Evolutionary conservation across 306 rosid genomes (phyloP), one percentile per base, ranked within the genome.

Genomic region (Quercus alba): DNA sequence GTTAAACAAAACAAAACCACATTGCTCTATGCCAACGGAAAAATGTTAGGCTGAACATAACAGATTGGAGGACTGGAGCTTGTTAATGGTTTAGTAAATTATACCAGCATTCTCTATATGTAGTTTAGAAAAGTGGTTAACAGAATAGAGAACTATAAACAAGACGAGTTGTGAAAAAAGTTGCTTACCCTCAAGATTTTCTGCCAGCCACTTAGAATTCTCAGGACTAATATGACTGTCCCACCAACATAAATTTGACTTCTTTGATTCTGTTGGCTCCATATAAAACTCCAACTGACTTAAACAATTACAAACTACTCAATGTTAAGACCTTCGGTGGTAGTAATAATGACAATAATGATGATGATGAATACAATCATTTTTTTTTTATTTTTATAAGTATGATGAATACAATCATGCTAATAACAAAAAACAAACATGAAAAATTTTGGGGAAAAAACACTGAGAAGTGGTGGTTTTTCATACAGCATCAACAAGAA

Each of bases 151-250:
- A 15, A 26, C 70, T 69, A 66, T 30, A 73, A 63, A 30, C 54
- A 1, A 73, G 51, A 33, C 2, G 20, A n/a, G 35, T 31, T 23
- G 31, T 11, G 26, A 52, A 19, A 54, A 31, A 35, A 35, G 11
- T 41, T 56, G 15, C 77, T 58, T 73, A 81, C 87, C 82, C 55
- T 61, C 71, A 21, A 84, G 82, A 74, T 81, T 84, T 41, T 77
- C 80, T 1, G 77, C 80, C 46, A 84, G 74, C 85, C 82, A 77
- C 70, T 58, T 26, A 15, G 82, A 73, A 26, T 62, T 57, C 3
- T 73, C 67, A 13, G 76, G 70, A 68, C 30, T 30, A 14, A n/a
- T 52, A 28, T 4, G 6, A 20, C 49, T 72, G 41, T 70, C 84
- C 75, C 46, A 38, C 58, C 72, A 64, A 26, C 12, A 19, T 25